A percentile compares a stretch with the other conserved stretches of the same genome.
Evolutionary conservation across 176 grass and related monocot genomes (phyloP).

Genomic region (Paspalum notatum): DNA sequence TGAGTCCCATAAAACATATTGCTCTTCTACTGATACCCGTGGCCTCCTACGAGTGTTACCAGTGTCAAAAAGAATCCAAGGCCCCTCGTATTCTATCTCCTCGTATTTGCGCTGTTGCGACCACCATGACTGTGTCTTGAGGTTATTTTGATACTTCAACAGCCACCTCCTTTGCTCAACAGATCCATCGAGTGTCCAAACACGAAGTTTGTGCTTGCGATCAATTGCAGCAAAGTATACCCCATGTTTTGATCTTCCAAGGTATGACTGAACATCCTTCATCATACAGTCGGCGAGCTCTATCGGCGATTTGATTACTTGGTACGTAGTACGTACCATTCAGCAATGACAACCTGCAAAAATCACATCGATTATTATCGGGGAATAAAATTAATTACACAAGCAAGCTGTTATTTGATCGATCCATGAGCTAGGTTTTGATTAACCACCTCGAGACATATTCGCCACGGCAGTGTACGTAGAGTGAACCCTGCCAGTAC

Average conservation of each 20-base stretch:
- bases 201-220: fast-evolving
- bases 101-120: no score
- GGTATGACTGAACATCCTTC: neutral
- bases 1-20: neutral
- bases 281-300: neutral
- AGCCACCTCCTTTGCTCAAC: neutral
- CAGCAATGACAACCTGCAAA: neutral
- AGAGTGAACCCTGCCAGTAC: neutral
- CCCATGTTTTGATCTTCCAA: neutral
- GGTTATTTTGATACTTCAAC: neutral
- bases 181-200: neutral
- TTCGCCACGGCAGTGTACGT: neutral
- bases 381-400: no score
- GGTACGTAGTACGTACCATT: neutral
- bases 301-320: neutral
- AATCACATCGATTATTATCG: no score
- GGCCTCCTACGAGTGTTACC: neutral
- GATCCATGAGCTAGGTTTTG: no score
- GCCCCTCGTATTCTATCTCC: no score
- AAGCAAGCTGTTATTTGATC: no score
- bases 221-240: neutral
- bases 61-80: no score
- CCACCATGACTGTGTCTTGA: neutral
- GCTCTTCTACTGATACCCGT: neutral
- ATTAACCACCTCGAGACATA: neutral